These are phyloP conservation scores for Suhomyces bolitotheri DNA, from an alignment of 1,139 yeast genomes.

Conservation along the genomic window DNA sequence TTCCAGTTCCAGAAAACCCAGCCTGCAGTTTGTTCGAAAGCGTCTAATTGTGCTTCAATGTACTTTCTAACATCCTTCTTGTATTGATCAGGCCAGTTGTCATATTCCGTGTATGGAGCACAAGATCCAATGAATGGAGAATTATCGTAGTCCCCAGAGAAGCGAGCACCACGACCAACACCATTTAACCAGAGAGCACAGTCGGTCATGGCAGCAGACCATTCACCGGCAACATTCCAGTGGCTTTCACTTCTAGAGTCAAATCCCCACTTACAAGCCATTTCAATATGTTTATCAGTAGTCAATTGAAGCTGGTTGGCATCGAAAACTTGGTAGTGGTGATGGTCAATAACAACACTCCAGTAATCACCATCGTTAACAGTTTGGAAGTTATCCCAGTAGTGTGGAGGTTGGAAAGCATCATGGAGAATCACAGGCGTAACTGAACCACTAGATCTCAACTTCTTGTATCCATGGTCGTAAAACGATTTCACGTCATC, in stretches of 20 bases:
- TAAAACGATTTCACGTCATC: conserved; percentile 58
- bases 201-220: conserved; percentile 93
- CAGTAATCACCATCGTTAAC: conserved; percentile 44
- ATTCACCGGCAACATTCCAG: conserved; percentile 87
- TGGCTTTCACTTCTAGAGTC: conserved; percentile 54
- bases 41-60: conserved; percentile 89
- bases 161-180: conserved; percentile 84
- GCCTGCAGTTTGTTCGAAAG: conserved; percentile 68
- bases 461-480: conserved; percentile 51
- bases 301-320: conserved; percentile 55
- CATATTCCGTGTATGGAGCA: conserved; percentile 52
- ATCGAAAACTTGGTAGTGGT: conserved; percentile 85
- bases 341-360: conserved; percentile 84
- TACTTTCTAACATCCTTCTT: conserved; percentile 62
- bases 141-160: conserved; percentile 63
- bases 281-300: conserved; percentile 60
- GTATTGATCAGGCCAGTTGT: conserved; percentile 61
- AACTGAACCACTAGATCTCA: conserved; percentile 50
- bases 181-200: conserved; percentile 93
- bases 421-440: conserved; percentile 67
- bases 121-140: conserved; percentile 65
- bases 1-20: conserved; percentile 96
- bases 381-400: conserved; percentile 60
- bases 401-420: conserved; percentile 64
- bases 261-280: conserved; percentile 65